Evolutionary conservation across 192 early-diverging fungal species (phyloP).

Genomic region (Entomortierella lignicola): DNA sequence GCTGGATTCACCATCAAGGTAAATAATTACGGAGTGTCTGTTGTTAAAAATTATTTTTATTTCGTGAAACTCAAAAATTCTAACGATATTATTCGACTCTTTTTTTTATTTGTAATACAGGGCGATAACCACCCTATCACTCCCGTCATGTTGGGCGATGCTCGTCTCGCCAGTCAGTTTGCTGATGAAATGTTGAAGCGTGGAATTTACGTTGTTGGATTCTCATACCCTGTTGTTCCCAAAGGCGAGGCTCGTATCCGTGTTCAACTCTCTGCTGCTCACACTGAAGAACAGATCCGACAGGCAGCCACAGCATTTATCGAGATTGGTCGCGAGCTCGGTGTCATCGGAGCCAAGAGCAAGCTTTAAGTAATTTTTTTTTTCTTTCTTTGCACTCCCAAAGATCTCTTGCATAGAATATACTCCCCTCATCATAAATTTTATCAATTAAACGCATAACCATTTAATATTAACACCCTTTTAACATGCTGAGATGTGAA

Average conservation of each 20-base stretch:
- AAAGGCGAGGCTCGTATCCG: conserved; percentile 94
- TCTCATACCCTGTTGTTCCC: conserved; percentile 96
- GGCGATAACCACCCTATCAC: conserved; percentile 74
- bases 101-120: conserved; percentile 14
- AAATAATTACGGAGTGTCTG: not conserved
- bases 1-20: conserved; percentile 74
- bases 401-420: too few species aligned
- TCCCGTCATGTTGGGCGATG: conserved; percentile 95
- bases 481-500: too few species aligned
- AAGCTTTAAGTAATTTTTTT: conserved; percentile 45
- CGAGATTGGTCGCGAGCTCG: conserved; percentile 47
- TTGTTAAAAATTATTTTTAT: too few species aligned
- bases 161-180: conserved; percentile 79
- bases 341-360: conserved; percentile 51
- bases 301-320: conserved; percentile 84
- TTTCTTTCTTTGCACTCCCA: too few species aligned
- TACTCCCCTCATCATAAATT: not conserved
- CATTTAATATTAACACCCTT: conserved; percentile 11
- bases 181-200: conserved; percentile 90
- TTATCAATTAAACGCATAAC: not conserved
- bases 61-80: not conserved
- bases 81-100: too few species aligned
- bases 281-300: conserved; percentile 81
- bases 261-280: conserved; percentile 95
- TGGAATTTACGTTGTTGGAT: conserved; percentile 95